Conservation (phyloP, 441 rosid species). For the Corymbia citriodora region DNA sequence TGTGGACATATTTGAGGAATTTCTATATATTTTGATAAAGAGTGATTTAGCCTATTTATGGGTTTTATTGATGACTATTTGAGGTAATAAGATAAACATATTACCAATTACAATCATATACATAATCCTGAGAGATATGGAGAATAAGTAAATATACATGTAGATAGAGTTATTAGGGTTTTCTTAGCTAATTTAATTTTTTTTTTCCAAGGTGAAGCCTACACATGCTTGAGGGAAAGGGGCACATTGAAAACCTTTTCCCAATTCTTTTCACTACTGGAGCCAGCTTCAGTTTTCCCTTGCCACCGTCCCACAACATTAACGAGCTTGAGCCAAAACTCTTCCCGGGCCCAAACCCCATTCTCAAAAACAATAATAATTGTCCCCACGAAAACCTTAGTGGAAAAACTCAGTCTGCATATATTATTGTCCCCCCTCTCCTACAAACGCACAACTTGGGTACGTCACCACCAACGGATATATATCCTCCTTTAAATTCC, state of each 20-base stretch:
- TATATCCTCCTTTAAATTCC: conserved; percentile 34
- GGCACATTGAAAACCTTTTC: neutral
- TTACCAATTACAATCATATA: neutral
- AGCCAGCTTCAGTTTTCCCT: neutral
- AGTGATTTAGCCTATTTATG: neutral
- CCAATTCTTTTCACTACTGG: neutral
- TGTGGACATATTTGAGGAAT: neutral
- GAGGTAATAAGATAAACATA: neutral
- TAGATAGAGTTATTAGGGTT: neutral
- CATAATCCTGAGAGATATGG: neutral
- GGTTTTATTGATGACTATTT: neutral
- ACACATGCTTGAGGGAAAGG: neutral
- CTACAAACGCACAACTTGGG: conserved; percentile 15
- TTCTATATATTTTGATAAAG: neutral
- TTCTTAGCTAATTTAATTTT: neutral
- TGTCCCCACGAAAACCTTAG: conserved; percentile 16
- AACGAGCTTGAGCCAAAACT: conserved; percentile 8
- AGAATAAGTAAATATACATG: neutral
- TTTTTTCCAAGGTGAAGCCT: neutral
- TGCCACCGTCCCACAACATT: neutral
- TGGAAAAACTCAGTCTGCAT: conserved; percentile 64
- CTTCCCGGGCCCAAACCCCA: neutral
- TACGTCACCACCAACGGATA: neutral
- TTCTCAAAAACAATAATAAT: neutral
- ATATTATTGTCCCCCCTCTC: conserved; percentile 56